phyloP scores from a whole-genome alignment of 495 filamentous ascomycete genomes.

The Penicillium coprophilum region DNA sequence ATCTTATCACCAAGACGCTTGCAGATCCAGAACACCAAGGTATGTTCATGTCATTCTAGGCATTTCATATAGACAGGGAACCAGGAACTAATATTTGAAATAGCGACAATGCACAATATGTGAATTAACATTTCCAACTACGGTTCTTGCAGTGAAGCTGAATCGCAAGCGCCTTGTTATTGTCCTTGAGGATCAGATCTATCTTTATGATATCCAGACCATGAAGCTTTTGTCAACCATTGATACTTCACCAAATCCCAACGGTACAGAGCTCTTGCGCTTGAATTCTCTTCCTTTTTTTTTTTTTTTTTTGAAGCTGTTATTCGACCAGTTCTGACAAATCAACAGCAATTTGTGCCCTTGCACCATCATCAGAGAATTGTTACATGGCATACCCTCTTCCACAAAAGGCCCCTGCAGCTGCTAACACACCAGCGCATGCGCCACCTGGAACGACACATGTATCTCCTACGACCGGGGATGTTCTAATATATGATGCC shows the following conservation, averaged over 20 bases:
- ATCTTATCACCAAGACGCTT: slow-evolving; percentile 86
- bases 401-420: slow-evolving; percentile 71
- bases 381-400: slow-evolving; percentile 93
- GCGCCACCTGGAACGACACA: slow-evolving; percentile 73
- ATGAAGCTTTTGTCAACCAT: slow-evolving; percentile 92
- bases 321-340: slow-evolving; percentile 19
- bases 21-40: slow-evolving; percentile 96
- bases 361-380: slow-evolving; percentile 92
- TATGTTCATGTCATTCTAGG: slow-evolving; percentile 38
- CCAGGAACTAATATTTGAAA: slow-evolving; percentile 5
- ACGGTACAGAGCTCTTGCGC: slow-evolving; percentile 52
- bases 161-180: slow-evolving; percentile 94
- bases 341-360: slow-evolving; percentile 73
- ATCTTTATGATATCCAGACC: slow-evolving; percentile 96
- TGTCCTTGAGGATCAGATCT: slow-evolving; percentile 91
- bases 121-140: slow-evolving; percentile 95
- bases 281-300: background rate
- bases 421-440: slow-evolving; percentile 72
- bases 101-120: slow-evolving; percentile 94
- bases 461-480: slow-evolving; percentile 81
- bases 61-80: background rate
- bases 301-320: background rate
- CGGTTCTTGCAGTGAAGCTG: slow-evolving; percentile 85
- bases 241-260: slow-evolving; percentile 87
- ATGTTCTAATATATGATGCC: slow-evolving; percentile 89